Conservation (phyloP, 2,329 filamentous ascomycete genomes). For the Trichophyton equinum region DNA sequence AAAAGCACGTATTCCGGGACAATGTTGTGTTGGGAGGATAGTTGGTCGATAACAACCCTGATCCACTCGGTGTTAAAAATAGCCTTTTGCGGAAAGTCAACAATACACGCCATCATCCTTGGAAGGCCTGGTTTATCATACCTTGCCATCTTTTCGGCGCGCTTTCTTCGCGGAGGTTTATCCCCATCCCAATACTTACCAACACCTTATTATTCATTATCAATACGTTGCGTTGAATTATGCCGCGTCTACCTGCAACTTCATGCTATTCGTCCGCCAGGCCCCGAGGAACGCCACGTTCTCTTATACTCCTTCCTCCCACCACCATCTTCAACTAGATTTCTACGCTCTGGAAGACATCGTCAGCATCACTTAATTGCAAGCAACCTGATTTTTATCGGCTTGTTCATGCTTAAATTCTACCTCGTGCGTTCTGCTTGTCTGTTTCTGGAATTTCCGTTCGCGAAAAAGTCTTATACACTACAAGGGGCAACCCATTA, state of each 20-base stretch:
- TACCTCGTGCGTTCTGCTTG: background rate
- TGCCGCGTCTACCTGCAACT: background rate
- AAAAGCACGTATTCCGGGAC: background rate
- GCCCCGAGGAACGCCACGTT: background rate
- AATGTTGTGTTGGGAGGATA: background rate
- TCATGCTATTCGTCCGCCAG: background rate
- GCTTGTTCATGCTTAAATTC: background rate
- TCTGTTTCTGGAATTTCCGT: slow-evolving; percentile 2
- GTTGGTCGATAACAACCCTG: background rate
- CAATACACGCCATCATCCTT: background rate
- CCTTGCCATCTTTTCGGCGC: slow-evolving; percentile 1
- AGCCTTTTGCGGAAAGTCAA: background rate
- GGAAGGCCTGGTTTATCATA: background rate
- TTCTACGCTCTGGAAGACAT: background rate
- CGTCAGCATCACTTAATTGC: background rate
- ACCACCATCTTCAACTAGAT: background rate
- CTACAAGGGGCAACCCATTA: slow-evolving; percentile 26
- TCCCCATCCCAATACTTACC: background rate
- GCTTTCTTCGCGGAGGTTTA: background rate
- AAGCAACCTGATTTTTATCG: background rate
- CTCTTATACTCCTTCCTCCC: background rate
- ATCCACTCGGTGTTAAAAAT: background rate
- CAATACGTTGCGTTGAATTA: background rate
- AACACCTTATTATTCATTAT: background rate
- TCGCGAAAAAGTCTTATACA: slow-evolving; percentile 16